These are phyloP conservation scores for Rosa rugosa DNA, from an alignment of 306 rosid genomes.

Conservation along the genomic window DNA sequence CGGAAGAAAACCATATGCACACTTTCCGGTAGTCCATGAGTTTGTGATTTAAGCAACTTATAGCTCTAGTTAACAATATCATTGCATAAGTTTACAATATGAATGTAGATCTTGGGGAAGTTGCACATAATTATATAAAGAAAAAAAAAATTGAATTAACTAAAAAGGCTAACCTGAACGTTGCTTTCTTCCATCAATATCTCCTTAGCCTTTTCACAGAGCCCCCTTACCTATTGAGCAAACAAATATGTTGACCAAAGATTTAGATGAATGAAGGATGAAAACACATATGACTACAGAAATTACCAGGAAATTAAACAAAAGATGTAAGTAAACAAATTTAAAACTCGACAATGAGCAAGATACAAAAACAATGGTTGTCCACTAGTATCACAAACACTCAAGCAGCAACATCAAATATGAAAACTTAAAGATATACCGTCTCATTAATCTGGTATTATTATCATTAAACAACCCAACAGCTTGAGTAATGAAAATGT, in stretches of 20 bases:
- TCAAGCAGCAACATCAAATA: neutral
- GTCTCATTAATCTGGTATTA: neutral
- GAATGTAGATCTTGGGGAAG: neutral
- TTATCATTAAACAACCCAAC: neutral
- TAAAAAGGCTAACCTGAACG: constrained; percentile 65
- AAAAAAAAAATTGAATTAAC: neutral
- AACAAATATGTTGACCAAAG: constrained; percentile 10
- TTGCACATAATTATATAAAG: neutral
- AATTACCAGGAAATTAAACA: neutral
- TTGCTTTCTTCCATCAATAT: constrained; percentile 96
- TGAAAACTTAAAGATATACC: neutral
- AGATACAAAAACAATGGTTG: neutral
- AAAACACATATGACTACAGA: neutral
- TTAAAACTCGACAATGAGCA: neutral
- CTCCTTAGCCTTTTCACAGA: constrained; percentile 94
- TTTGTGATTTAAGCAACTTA: neutral
- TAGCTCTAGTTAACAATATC: neutral
- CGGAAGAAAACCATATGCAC: too few species aligned
- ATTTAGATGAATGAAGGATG: constrained; percentile 12
- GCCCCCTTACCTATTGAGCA: constrained; percentile 57
- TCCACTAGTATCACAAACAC: neutral
- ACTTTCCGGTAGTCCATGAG: neutral
- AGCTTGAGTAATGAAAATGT: neutral
- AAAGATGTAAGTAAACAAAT: neutral
- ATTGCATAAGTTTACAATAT: neutral